Evolutionary conservation across 2,329 filamentous ascomycete genomes (phyloP), one percentile per base, ranked within the genome.

Genomic region (Pseudohalonectria lignicola): DNA sequence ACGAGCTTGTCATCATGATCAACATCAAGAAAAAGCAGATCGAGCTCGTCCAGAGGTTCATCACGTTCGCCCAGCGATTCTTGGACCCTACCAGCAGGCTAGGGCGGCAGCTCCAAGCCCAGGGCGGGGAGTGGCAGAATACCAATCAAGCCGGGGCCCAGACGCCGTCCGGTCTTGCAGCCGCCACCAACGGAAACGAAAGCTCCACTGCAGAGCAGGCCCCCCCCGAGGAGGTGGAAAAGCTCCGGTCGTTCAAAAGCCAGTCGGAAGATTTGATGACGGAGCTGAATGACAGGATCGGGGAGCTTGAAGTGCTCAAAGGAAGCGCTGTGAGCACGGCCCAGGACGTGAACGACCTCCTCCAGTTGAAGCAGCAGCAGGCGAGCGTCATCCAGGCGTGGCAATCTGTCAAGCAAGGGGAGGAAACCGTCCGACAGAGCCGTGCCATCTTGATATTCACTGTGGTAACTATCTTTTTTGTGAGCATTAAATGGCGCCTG

Each of bases 1-100:
- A 69, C 11, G 66, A 70, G 42, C 53, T 70, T 0, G 59, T 62
- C 9, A 69, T 69, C 37, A 66, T 69, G 51, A 47, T 61, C 0
- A 52, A 57, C 11, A 52, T 69, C 12, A 49, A 53, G 4, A 52
- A 51, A 6, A 53, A 55, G 13, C 64, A 66, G 28, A 34, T 41
- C 2, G 51, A 57, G 3, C 49, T 60, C 0, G 37, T 60, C 5
- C 47, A 49, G 16, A 43, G 43, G 4, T 59, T 54, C 39, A 45
- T 47, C 9, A 4, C 13, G 29, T 4, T 16, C 9, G 29, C 4
- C 4, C 13, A 31, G 29, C 26, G 18, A 18, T 46, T 39, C 36
- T 42, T 40, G 31, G 39, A 10, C n/a, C n/a, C n/a, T n/a, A n/a
- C n/a, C n/a, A n/a, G n/a, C n/a, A n/a, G n/a, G n/a, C n/a, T n/a